Evolutionary conservation across 805 yeast species (phyloP), one percentile per base, ranked within the genome.

Genomic region (Lachancea thermotolerans): DNA sequence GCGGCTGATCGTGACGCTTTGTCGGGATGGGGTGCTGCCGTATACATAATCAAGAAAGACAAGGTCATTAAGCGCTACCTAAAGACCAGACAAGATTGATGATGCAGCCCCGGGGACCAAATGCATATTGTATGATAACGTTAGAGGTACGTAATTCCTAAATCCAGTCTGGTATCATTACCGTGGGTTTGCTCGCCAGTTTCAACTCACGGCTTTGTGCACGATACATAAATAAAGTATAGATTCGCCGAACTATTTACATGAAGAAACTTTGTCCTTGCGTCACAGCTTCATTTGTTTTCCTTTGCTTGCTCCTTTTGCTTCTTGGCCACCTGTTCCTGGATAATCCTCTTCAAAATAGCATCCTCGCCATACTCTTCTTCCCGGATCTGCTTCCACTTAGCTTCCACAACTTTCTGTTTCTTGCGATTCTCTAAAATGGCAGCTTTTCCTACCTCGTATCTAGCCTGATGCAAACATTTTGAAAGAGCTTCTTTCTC

Each of bases 11-110:
- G 99, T 74, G 99, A 93, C 68, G 95, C 97, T 5, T 74, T 93
- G 47, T 82, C 95, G 28, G 99, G 99, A 54, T 93, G 97, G 96
- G 99, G 99, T 59, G 96, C 95, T 8, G 85, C 87, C 14, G 98
- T 93, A 18, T 91, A 91, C 67, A 72, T 93, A 45, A 79, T 93
- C 42, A 86, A 95, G 39, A 89, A 89, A 69, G 98, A 91, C 63
- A 85, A 87, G 67, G 95, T 93, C 47, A 77, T 81, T 44, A 89
- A 83, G 71, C 80, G 95, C 60, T 79, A 85, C 57, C 78, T 93
- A 68, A 90, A 83, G 72, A 88, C 96, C 46, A 84, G 99, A 68
- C 98, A 91, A 73, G 99, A 93, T 76, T 93, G 75, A 67, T 16
- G 30, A 29, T 10, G 15, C 18, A 27, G 4, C 11, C 36, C 30